Conservation (phyloP, 352 stramenopile species). For the Phytophthora gonapodyides region DNA sequence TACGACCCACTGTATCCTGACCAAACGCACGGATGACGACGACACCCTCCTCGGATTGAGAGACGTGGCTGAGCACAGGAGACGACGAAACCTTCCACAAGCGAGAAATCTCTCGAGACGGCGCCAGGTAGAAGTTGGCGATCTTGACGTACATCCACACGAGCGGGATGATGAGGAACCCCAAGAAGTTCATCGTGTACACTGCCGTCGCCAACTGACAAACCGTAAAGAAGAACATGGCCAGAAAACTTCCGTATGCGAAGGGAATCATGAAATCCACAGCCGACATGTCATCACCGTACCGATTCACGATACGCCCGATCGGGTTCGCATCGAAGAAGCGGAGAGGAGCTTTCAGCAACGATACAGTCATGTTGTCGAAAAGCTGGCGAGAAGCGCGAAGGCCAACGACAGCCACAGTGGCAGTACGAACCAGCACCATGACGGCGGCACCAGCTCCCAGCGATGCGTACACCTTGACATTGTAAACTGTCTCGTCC, state of each 20-base stretch:
- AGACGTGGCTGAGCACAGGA: conserved; percentile 46
- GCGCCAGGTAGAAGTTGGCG: conserved; percentile 40
- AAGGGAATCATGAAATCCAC: conserved; percentile 78
- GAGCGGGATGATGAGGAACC: conserved; percentile 78
- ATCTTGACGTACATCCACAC: conserved; percentile 77
- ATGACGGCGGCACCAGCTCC: conserved; percentile 36
- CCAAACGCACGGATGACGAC: conserved; percentile 51
- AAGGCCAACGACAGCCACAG: conserved; percentile 45
- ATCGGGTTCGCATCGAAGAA: conserved; percentile 94
- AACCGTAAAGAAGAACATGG: conserved; percentile 67
- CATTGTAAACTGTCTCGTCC: conserved; percentile 28
- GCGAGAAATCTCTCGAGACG: conserved; percentile 46
- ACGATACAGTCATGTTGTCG: conserved; percentile 78
- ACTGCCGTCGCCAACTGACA: conserved; percentile 79
- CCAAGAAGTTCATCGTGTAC: conserved; percentile 74
- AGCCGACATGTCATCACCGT: conserved; percentile 87
- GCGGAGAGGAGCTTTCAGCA: conserved; percentile 84
- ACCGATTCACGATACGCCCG: conserved; percentile 90
- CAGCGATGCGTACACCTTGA: conserved; percentile 43
- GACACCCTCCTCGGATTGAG: conserved; percentile 38
- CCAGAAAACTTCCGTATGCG: conserved; percentile 44
- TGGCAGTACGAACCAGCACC: conserved; percentile 35
- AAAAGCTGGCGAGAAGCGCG: conserved; percentile 69
- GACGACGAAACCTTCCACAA: conserved; percentile 45
- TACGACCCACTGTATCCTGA: conserved; percentile 17